Conservation (phyloP, 208 protist species). For the Wallacemonas sp. region DNA sequence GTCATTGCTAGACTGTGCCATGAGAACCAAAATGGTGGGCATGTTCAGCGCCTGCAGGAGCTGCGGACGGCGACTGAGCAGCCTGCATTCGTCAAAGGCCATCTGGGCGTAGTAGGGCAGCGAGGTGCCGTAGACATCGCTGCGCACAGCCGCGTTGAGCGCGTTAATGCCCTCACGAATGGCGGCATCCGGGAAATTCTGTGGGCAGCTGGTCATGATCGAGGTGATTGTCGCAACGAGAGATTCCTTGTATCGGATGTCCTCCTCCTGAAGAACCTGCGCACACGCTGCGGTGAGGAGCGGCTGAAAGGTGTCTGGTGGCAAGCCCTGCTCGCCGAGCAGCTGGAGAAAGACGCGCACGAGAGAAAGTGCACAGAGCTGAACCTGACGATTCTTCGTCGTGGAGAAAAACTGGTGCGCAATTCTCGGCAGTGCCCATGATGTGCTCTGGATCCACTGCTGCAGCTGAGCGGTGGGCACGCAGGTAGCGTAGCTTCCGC, state of each 20-base stretch:
- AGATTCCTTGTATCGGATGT: slow-evolving; percentile 46
- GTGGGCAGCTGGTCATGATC: slow-evolving; percentile 27
- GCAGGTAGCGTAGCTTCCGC: slow-evolving; percentile 52
- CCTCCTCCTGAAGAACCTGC: slow-evolving; percentile 41
- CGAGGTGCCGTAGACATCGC: slow-evolving; percentile 77
- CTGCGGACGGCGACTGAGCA: slow-evolving; percentile 32
- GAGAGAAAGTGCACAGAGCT: slow-evolving; percentile 45
- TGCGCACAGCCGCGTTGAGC: slow-evolving; percentile 55
- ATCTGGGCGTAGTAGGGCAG: slow-evolving; percentile 63
- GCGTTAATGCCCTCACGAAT: slow-evolving; percentile 31
- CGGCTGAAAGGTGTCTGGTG: slow-evolving; percentile 34
- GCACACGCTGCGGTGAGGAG: slow-evolving; percentile 35
- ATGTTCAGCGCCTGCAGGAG: slow-evolving; percentile 44
- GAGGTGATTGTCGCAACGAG: slow-evolving; percentile 38
- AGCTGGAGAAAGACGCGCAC: slow-evolving; percentile 47
- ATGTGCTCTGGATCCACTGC: slow-evolving; percentile 48
- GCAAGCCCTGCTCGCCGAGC: slow-evolving; percentile 42
- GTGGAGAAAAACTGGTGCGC: slow-evolving; percentile 46
- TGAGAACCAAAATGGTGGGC: slow-evolving; percentile 50
- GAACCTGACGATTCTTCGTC: slow-evolving; percentile 28
- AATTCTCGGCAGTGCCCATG: slow-evolving; percentile 39
- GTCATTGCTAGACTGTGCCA: slow-evolving; percentile 60
- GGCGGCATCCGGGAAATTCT: slow-evolving; percentile 5
- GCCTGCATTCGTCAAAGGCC: slow-evolving; percentile 63
- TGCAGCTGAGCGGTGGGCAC: slow-evolving; percentile 42